Evolutionary conservation across 371 early-diverging fungal genomes (phyloP).

Genomic region (Mucor saturninus): DNA sequence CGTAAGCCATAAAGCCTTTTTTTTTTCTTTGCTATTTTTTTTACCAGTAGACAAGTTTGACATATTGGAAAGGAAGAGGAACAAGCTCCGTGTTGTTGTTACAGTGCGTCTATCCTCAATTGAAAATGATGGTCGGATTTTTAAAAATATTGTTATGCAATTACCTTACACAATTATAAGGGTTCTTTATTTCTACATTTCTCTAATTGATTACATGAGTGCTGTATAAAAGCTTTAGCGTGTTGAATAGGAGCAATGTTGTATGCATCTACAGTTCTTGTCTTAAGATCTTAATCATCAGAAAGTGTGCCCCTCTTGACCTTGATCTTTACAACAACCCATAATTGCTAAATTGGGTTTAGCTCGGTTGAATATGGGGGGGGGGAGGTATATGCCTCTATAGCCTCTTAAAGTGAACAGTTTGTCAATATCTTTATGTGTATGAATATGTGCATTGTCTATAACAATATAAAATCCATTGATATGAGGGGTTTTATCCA

Average conservation of each 20-base stretch:
- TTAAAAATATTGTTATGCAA: too few relatives aligned
- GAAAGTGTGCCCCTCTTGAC: not conserved
- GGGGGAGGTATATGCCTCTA: conserved; percentile 11
- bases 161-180: too few relatives aligned
- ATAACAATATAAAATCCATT: conserved; percentile 6
- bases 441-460: conserved; percentile 8
- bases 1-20: too few relatives aligned
- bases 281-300: conserved; percentile 13
- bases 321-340: not conserved
- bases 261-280: conserved; percentile 16
- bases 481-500: too few relatives aligned
- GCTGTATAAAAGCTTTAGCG: conserved; percentile 13
- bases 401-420: conserved; percentile 8
- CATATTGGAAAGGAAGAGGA: too few relatives aligned
- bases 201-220: conserved; percentile 23
- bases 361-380: conserved; percentile 16
- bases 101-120: too few relatives aligned
- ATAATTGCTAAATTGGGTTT: conserved; percentile 10
- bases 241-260: conserved; percentile 13
- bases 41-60: too few relatives aligned
- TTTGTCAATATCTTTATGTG: not conserved
- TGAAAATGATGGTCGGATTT: too few relatives aligned
- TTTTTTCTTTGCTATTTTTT: too few relatives aligned
- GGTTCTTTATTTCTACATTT: conserved; percentile 21
- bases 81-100: too few relatives aligned